phyloP scores from a whole-genome alignment of 305 asterid species.

The Striga hermonthica region DNA sequence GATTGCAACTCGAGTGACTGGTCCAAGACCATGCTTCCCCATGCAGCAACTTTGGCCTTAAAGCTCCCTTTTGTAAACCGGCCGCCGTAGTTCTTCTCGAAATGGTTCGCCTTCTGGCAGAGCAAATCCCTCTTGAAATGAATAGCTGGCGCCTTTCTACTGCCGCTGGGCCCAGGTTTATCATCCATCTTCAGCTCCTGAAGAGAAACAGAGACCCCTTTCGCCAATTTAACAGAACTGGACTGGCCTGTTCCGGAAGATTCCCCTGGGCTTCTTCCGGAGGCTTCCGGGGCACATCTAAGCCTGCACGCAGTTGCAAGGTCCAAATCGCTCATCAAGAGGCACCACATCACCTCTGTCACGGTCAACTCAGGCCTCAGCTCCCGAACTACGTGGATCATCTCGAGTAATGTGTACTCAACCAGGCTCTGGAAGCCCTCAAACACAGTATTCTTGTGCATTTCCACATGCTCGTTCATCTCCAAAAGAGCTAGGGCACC shows the following conservation, averaged over 20 bases:
- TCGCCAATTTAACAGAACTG: conserved; percentile 27
- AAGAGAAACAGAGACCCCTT: conserved; percentile 35
- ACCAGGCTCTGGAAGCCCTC: conserved; percentile 51
- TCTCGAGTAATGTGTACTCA: conserved; percentile 63
- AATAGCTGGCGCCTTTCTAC: conserved; percentile 36
- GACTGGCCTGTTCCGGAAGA: conserved; percentile 26
- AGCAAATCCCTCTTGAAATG: conserved; percentile 53
- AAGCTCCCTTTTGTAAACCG: conserved; percentile 58
- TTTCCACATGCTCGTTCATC: conserved; percentile 39
- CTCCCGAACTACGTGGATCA: conserved; percentile 67
- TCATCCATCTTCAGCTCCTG: conserved; percentile 45
- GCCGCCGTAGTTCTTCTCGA: conserved; percentile 59
- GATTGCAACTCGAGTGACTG: conserved; percentile 47
- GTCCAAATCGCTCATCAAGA: conserved; percentile 63
- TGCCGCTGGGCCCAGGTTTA: conserved; percentile 30
- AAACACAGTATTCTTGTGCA: conserved; percentile 38
- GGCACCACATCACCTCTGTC: conserved; percentile 73
- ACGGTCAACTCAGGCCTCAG: conserved; percentile 53
- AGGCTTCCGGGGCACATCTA: conserved; percentile 36
- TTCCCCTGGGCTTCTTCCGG: conserved; percentile 19
- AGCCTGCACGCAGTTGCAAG: conserved; percentile 52
- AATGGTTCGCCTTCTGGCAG: conserved; percentile 58
- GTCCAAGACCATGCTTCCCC: conserved; percentile 66
- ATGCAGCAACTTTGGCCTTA: conserved; percentile 62
- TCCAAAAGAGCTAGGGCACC: conserved; percentile 58